Evolutionary conservation across 179 eudicot genomes (phyloP).

Genomic region (Spinacia oleracea): DNA sequence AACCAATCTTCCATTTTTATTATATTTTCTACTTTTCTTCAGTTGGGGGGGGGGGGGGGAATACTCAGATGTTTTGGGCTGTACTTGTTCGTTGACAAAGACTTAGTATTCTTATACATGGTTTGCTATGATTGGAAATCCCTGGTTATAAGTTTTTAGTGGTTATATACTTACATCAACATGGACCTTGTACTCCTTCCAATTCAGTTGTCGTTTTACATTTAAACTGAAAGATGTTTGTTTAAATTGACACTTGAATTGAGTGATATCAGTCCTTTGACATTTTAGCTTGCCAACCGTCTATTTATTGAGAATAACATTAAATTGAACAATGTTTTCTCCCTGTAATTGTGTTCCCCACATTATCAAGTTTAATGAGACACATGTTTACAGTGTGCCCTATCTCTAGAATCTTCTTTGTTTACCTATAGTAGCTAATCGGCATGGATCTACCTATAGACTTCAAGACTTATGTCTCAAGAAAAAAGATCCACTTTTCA

Average conservation of each 20-base stretch:
- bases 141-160: background rate
- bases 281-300: too few species aligned
- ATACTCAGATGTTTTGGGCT: too few species aligned
- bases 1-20: too few species aligned
- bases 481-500: background rate
- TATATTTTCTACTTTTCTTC: slow-evolving; percentile 1
- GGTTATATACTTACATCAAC: too few species aligned
- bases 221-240: too few species aligned
- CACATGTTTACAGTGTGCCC: background rate
- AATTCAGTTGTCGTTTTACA: background rate
- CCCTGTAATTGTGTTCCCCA: background rate
- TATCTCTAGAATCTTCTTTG: background rate
- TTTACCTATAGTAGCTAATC: too few species aligned
- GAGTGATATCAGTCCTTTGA: background rate
- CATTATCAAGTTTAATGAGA: background rate
- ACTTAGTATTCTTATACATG: background rate
- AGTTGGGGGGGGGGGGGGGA: too few species aligned
- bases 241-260: background rate
- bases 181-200: background rate
- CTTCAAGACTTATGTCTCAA: too few species aligned
- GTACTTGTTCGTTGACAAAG: background rate
- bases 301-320: too few species aligned
- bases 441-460: too few species aligned
- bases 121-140: too few species aligned
- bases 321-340: background rate